phyloP scores from a whole-genome alignment of 129 eudicot species.

The Saposhnikovia divaricata region DNA sequence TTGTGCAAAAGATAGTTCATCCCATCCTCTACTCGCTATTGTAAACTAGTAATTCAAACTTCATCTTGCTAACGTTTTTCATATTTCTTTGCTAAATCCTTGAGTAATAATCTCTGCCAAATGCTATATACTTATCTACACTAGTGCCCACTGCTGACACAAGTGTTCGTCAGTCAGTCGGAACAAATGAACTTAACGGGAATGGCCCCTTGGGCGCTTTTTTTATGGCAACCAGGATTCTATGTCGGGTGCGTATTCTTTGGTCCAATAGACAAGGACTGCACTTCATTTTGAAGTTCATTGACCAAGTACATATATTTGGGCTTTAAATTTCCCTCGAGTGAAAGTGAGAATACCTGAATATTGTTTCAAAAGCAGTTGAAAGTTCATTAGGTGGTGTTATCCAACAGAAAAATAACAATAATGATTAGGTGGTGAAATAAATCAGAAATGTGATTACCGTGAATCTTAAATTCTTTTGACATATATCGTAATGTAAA shows the following conservation, averaged over 20 bases:
- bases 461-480: too few species aligned
- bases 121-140: constrained; percentile 73
- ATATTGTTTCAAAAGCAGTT: too few species aligned
- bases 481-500: too few species aligned
- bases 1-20: constrained; percentile 5
- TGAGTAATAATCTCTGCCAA: constrained; percentile 65
- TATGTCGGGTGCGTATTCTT: constrained; percentile 90
- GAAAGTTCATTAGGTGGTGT: too few species aligned
- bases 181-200: constrained; percentile 82
- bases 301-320: constrained; percentile 76
- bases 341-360: too few species aligned
- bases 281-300: constrained; percentile 82
- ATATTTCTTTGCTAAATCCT: constrained; percentile 75
- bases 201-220: constrained; percentile 94
- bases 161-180: constrained; percentile 84
- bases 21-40: background rate
- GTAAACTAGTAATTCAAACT: background rate
- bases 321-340: constrained; percentile 87
- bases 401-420: too few species aligned
- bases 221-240: constrained; percentile 69
- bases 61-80: constrained; percentile 34
- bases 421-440: too few species aligned
- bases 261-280: constrained; percentile 79
- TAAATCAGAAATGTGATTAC: too few species aligned
- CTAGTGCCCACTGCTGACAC: constrained; percentile 96